Base-by-base conservation (phyloP, 1,284 basidiomycete species). In the Malassezia psittaci region DNA sequence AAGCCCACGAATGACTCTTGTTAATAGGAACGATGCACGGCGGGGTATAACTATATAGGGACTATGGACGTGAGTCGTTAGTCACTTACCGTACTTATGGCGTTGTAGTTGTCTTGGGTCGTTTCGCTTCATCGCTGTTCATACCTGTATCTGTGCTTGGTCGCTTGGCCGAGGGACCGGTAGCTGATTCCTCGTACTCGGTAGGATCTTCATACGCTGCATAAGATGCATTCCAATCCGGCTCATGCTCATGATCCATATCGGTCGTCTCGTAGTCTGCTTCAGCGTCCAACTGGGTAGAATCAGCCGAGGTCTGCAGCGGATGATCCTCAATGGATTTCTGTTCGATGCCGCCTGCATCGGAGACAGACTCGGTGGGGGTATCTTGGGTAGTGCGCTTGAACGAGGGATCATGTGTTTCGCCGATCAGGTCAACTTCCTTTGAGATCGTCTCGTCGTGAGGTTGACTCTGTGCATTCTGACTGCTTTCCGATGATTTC, bases 221-320 rank as follows among this genome's bases (percentile, higher is more conserved):
- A 16, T 45, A 45, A 21, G 39, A 21, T 29, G 41, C 41, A 18
- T 29, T 18, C 19, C 12, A 12, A 11, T 42, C 41, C 5, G 16
- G 12, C 16, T 42, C 41, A 12, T 13, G 12, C 5, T 29, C 41
- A 11, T 15, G 12, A 42, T 12, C 19, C 41, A 29, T 18, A 21
- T 45, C 43, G 43, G 43, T 13, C 24, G 43, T 24, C 43, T 45
- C 43, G 24, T 45, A 45, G 24, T 45, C 43, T 9, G 43, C 43
- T 19, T 45, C 43, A 34, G 43, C 15, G 24, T 29, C 43, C 15
- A 29, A 29, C 3, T 29, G 24, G 4, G 24, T 29, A 29, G 24
- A 29, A 29, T 29, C 24, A 29, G 24, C 24, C 24, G 24, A 7
- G 24, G 24, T 29, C 24, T 29, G 24, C 24, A 29, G 24, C 24